Evolutionary conservation across 345 rosid species (phyloP).

Genomic region (Citrus sinensis): DNA sequence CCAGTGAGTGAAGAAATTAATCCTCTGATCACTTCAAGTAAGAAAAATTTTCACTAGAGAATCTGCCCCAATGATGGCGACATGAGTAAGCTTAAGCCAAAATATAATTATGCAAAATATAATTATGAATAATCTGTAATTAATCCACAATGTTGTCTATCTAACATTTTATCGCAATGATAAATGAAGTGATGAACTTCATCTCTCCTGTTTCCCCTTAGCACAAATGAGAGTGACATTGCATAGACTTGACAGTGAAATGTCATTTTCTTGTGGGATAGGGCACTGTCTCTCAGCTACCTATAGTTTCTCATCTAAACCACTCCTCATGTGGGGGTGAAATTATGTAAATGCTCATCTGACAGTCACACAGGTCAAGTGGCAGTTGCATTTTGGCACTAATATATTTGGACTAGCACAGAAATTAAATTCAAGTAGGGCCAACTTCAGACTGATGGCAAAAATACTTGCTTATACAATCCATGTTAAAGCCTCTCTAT

Average conservation of each 20-base stretch:
- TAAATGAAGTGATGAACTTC: neutral
- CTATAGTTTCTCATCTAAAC: neutral
- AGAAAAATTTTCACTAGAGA: neutral
- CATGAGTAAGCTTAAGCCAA: neutral
- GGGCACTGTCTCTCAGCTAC: slow-evolving; percentile 12
- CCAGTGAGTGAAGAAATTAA: neutral
- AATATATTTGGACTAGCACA: neutral
- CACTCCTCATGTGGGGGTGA: neutral
- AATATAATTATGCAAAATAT: neutral
- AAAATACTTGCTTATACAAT: neutral
- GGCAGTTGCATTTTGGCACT: neutral
- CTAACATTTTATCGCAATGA: neutral
- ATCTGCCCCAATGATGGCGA: neutral
- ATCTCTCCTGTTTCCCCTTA: neutral
- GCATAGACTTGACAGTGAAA: neutral
- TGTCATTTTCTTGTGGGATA: slow-evolving; percentile 2
- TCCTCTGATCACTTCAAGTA: neutral
- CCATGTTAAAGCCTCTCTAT: slow-evolving; percentile 1
- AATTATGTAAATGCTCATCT: slow-evolving; percentile 8
- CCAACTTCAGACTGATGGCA: slow-evolving; percentile 13
- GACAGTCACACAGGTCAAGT: slow-evolving; percentile 27
- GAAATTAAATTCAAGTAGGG: slow-evolving; percentile 13
- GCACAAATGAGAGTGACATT: neutral
- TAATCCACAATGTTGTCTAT: neutral
- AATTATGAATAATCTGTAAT: neutral